Percentiles rank a stretch among this genome's conserved stretches.
phyloP scores from a whole-genome alignment of 2,329 filamentous ascomycete genomes.

The Colletotrichum australisinense region DNA sequence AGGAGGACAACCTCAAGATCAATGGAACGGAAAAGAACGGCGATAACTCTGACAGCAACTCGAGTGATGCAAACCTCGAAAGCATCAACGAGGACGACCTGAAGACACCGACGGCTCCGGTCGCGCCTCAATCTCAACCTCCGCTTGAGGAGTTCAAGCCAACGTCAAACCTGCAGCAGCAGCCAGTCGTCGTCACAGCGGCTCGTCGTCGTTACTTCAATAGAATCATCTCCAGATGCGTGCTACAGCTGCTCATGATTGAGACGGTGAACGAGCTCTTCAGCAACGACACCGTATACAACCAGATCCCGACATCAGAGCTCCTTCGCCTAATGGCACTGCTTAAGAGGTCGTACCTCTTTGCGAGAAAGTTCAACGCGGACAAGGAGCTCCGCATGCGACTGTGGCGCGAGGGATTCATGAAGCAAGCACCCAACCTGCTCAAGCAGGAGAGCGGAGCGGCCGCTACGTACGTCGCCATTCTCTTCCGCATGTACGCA shows the following conservation, averaged over 20 bases:
- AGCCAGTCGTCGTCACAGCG: constrained; percentile 91
- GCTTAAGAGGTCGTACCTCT: constrained; percentile 95
- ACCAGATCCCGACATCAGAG: constrained; percentile 89
- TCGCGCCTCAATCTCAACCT: constrained; percentile 45
- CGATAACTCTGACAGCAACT: constrained; percentile 44
- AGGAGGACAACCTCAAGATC: constrained; percentile 71
- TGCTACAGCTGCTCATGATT: constrained; percentile 98
- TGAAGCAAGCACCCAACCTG: constrained; percentile 98
- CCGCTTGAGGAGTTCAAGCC: constrained; percentile 90
- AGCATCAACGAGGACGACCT: constrained; percentile 48
- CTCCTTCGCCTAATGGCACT: constrained; percentile 92
- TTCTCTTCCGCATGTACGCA: constrained; percentile 96
- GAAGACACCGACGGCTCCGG: constrained; percentile 43
- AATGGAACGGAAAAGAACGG: constrained; percentile 63
- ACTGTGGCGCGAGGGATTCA: constrained; percentile 97
- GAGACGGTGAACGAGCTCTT: constrained; percentile 99
- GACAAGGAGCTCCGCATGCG: constrained; percentile 96
- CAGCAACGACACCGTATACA: constrained; percentile 95
- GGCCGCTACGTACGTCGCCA: constrained; percentile 94
- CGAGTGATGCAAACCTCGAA: constrained; percentile 42
- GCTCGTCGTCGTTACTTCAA: constrained; percentile 97
- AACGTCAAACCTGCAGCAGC: constrained; percentile 80
- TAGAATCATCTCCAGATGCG: constrained; percentile 98
- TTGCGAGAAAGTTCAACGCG: constrained; percentile 97
- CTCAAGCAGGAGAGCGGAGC: constrained; percentile 96